A percentile compares a stretch with the other conserved stretches of the same genome.
Evolutionary conservation across 2,329 filamentous ascomycete genomes (phyloP).

Genomic region (Boeremia lycopersici): DNA sequence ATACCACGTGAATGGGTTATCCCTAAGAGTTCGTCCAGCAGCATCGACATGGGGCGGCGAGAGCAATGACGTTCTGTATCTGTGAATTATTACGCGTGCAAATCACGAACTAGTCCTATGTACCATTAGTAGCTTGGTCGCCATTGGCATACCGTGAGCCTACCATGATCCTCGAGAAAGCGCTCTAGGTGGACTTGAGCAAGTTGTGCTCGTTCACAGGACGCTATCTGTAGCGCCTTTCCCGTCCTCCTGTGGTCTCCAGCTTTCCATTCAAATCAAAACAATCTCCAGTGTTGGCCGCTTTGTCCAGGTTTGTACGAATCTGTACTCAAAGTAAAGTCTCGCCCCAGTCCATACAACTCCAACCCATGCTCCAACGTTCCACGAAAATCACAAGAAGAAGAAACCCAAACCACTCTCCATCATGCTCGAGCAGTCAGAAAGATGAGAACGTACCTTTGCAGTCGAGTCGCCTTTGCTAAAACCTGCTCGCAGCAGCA

Average conservation of each 20-base stretch:
- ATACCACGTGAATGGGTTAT: background rate
- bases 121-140: conserved; percentile 31
- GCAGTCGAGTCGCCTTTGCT: conserved; percentile 5
- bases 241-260: conserved; percentile 1
- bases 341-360: background rate
- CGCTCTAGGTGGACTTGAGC: conserved; percentile 24
- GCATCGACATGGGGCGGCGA: conserved; percentile 11
- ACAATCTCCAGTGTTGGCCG: background rate
- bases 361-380: background rate
- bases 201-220: conserved; percentile 19
- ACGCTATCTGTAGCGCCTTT: conserved; percentile 19
- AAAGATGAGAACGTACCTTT: conserved; percentile 24
- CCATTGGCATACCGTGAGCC: conserved; percentile 7
- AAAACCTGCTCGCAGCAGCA: conserved; percentile 38
- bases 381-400: background rate
- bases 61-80: conserved; percentile 22
- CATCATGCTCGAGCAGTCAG: conserved; percentile 9
- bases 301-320: background rate
- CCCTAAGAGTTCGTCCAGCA: conserved; percentile 1
- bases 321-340: conserved; percentile 14
- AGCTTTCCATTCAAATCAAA: background rate
- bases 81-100: conserved; percentile 9
- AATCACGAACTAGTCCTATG: conserved; percentile 26
- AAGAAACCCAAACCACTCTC: conserved; percentile 6
- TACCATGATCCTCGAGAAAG: conserved; percentile 15